phyloP scores from a whole-genome alignment of 1,139 yeast genomes.

The Schwanniomyces etchellsii region DNA sequence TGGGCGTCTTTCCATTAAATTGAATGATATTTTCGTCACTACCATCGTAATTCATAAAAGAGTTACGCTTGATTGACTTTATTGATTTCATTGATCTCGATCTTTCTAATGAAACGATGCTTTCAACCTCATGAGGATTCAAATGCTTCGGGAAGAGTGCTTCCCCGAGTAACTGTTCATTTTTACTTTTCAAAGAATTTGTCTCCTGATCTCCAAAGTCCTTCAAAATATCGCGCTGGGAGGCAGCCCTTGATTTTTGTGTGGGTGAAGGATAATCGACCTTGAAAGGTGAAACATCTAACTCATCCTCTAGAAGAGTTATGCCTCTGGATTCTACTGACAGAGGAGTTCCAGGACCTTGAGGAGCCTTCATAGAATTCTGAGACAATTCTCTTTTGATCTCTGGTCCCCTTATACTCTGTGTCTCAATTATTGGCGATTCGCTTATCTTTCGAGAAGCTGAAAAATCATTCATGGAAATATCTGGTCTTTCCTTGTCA shows the following conservation, averaged over 20 bases:
- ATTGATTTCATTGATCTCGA: slow-evolving; percentile 56
- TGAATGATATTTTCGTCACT: slow-evolving; percentile 40
- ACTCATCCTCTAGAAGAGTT: slow-evolving; percentile 3
- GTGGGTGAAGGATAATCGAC: slow-evolving; percentile 13
- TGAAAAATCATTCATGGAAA: background rate
- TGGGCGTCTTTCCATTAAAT: slow-evolving; percentile 18
- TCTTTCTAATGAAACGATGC: slow-evolving; percentile 67
- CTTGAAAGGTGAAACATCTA: slow-evolving; percentile 32
- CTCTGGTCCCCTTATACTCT: background rate
- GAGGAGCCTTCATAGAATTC: background rate
- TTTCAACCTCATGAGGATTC: slow-evolving; percentile 63
- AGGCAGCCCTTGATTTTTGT: slow-evolving; percentile 1
- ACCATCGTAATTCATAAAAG: slow-evolving; percentile 44
- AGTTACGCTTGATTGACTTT: slow-evolving; percentile 34
- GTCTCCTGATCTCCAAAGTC: slow-evolving; percentile 2
- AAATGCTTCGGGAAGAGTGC: slow-evolving; percentile 67
- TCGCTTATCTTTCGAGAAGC: too few species aligned
- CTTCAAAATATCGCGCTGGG: slow-evolving; percentile 3
- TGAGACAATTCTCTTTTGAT: background rate
- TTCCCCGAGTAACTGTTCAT: slow-evolving; percentile 44
- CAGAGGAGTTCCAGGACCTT: too few species aligned
- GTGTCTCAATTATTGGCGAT: background rate
- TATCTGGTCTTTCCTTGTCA: slow-evolving; percentile 21
- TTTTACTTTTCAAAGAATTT: slow-evolving; percentile 4
- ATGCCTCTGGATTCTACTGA: background rate